Percentiles rank a stretch among this genome's conserved stretches.
phyloP scores from a whole-genome alignment of 2,329 filamentous ascomycete genomes.

The Hypoxylon rubiginosum region DNA sequence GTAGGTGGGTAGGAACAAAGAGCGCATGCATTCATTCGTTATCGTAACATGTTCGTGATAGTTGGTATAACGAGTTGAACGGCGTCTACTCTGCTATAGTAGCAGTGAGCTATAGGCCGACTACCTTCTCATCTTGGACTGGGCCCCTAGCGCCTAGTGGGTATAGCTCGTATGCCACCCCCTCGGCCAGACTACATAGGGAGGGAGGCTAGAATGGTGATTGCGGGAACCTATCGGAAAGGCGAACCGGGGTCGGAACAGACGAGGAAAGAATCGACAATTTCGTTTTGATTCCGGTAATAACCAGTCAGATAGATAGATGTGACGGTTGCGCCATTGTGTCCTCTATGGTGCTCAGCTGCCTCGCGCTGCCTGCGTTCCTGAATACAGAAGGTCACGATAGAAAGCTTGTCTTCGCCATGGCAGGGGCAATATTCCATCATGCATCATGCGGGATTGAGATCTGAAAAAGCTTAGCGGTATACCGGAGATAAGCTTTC shows the following conservation, averaged over 20 bases:
- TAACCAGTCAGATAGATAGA: constrained; percentile 13
- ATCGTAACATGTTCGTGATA: constrained; percentile 9
- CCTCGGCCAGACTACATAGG: constrained; percentile 7
- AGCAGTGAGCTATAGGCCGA: constrained; percentile 10
- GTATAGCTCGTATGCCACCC: constrained; percentile 10
- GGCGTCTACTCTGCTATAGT: not conserved
- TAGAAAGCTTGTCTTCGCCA: constrained; percentile 15
- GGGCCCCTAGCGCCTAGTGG: constrained; percentile 16
- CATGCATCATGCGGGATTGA: constrained; percentile 12
- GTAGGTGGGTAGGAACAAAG: not conserved
- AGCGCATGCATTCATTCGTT: no score
- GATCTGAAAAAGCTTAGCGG: constrained; percentile 23
- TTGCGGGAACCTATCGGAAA: constrained; percentile 8
- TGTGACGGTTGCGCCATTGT: constrained; percentile 11
- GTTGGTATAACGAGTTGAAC: not conserved
- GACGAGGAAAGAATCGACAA: not conserved
- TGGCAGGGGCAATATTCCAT: constrained; percentile 9
- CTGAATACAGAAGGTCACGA: constrained; percentile 20
- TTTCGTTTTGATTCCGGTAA: not conserved
- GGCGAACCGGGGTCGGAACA: not conserved
- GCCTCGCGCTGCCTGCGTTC: constrained; percentile 4
- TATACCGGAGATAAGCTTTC: constrained; percentile 20
- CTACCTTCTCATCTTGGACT: constrained; percentile 25
- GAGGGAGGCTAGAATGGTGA: constrained; percentile 6
- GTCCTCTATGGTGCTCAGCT: not conserved